Evolutionary conservation across 495 filamentous ascomycete genomes (phyloP), one percentile per base, ranked within the genome.

Genomic region (Penicillium arizonense): DNA sequence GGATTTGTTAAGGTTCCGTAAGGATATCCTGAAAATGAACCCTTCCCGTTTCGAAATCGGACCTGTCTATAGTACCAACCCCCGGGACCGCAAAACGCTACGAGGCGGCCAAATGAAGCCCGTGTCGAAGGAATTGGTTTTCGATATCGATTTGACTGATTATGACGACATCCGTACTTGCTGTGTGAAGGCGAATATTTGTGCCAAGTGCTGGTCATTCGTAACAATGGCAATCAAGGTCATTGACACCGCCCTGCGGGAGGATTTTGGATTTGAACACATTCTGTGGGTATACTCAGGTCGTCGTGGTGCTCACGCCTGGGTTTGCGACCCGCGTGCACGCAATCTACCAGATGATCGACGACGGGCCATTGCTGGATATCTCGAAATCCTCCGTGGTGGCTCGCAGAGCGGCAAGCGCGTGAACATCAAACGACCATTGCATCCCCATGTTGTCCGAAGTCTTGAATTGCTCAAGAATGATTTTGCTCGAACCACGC

Each of bases 221-320:
- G 91, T 95, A 43, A 96, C 88, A 28, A 97, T 97, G 89, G 90
- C 94, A 13, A 90, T 98, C 62, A 96, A 95, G 64, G 89, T 97
- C 16, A 76, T 98, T 21, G 91, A 96, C 66, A 79, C 82, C 4
- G 89, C 90, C 2, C 67, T 98, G 45, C 79, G 89, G 52, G 91
- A 97, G 2, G 94, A 98, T 69, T 95, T 97, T 65, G 94, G 91
- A 20, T 98, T 96, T 66, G 82, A 89, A 61, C 93, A 98, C 67
- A 91, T 98, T 56, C 78, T 98, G 60, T 98, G 94, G 94, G 92
- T 98, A 1, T 98, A 97, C 70, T 97, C 94, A 0, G 94, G 94
- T 32, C 87, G 94, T 64, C 83, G 94, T 82, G 94, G 94, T 69
- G 91, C 87, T 13, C 94, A 98, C 84, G 94, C 93, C 7, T 98